Conservation (phyloP, 352 stramenopile species). For the Aphanomyces astaci region DNA sequence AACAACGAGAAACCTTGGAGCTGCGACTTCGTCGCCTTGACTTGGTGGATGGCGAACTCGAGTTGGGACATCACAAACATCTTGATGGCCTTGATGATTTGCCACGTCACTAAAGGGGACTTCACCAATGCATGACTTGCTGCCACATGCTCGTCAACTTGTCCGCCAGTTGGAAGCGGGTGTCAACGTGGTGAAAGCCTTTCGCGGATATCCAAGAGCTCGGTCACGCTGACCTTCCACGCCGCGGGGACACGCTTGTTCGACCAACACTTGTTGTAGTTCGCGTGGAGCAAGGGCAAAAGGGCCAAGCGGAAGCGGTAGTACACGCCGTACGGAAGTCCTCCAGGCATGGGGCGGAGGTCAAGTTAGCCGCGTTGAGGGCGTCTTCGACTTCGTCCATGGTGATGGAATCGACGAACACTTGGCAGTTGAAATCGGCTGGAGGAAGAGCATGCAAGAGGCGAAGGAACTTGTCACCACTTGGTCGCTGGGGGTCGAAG, state of each 20-base stretch:
- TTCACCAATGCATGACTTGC: not conserved
- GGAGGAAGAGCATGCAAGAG: no score
- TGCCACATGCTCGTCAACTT: not conserved
- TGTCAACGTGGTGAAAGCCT: not conserved
- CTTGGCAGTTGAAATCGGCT: not conserved
- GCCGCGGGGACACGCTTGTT: constrained; percentile 9
- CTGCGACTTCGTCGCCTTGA: not conserved
- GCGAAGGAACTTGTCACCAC: no score
- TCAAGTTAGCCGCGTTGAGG: not conserved
- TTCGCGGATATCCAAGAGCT: constrained; percentile 15
- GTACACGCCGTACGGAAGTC: constrained; percentile 27
- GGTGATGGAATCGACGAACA: not conserved
- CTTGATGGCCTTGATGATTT: constrained; percentile 22
- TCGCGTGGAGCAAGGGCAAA: constrained; percentile 12
- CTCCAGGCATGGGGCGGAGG: constrained; percentile 24
- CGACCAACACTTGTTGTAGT: constrained; percentile 24
- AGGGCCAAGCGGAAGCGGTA: constrained; percentile 21
- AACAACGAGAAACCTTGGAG: not conserved
- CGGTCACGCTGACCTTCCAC: constrained; percentile 26
- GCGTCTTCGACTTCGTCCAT: constrained; percentile 28
- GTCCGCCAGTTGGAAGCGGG: not conserved
- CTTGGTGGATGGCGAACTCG: constrained; percentile 5
- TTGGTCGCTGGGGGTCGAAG: no score
- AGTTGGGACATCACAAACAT: constrained; percentile 6
- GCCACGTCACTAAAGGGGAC: not conserved